phyloP scores from a whole-genome alignment of 768 basidiomycete genomes.

The Mycena haematopus region DNA sequence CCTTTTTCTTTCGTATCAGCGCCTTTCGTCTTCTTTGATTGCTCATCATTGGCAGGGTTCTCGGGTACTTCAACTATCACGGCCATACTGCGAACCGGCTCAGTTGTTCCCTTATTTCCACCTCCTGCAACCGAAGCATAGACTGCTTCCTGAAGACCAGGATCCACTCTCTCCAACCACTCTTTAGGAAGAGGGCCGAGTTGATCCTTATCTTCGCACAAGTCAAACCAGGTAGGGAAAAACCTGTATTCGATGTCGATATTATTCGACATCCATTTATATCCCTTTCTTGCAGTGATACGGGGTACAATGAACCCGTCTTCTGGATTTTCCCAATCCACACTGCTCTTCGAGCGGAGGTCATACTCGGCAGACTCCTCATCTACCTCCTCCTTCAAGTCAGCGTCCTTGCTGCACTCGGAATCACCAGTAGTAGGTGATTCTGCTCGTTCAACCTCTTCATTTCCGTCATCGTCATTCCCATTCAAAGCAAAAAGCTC shows the following conservation, averaged over 20 bases:
- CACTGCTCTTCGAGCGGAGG: background rate
- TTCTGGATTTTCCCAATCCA: background rate
- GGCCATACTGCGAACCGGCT: background rate
- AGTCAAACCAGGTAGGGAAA: conserved; percentile 19
- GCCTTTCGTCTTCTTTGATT: background rate
- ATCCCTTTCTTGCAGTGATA: background rate
- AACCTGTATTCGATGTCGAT: background rate
- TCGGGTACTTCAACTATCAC: conserved; percentile 14
- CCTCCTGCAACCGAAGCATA: background rate
- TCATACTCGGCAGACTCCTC: background rate
- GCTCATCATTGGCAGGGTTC: background rate
- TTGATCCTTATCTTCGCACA: conserved; percentile 12
- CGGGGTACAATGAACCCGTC: conserved; percentile 1
- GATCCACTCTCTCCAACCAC: background rate
- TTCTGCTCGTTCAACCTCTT: background rate
- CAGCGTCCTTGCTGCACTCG: background rate
- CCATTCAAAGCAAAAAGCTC: background rate
- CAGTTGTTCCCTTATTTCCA: background rate
- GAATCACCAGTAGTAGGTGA: background rate
- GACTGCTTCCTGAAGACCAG: conserved; percentile 1
- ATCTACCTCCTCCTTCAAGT: background rate
- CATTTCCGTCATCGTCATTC: background rate
- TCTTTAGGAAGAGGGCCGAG: conserved; percentile 7
- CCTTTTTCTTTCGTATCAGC: background rate
- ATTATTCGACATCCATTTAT: background rate